Percentiles rank a stretch among this genome's conserved stretches.
Conservation (phyloP, 2,329 filamentous ascomycete genomes). For the Cordyceps cicadae region DNA sequence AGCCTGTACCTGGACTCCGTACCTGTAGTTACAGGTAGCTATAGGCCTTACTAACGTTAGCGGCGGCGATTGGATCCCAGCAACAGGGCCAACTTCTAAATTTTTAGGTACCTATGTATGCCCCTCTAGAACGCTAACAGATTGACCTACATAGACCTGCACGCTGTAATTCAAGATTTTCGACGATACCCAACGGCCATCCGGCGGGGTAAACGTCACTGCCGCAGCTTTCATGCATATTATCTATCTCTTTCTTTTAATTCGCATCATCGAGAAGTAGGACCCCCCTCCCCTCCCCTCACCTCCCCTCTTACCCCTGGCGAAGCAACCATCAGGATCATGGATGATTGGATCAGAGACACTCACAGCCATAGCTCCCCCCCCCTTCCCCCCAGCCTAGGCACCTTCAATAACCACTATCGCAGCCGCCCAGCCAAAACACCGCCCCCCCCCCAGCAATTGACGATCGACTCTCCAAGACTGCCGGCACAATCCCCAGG, state of each 20-base stretch:
- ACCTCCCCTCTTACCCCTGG: too few relatives aligned
- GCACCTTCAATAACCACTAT: neutral
- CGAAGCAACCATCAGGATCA: too few relatives aligned
- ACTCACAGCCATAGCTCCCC: too few relatives aligned
- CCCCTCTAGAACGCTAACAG: neutral
- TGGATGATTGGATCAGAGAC: slow-evolving; percentile 1
- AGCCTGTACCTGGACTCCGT: too few relatives aligned
- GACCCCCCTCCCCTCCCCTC: neutral
- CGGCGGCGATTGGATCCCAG: too few relatives aligned
- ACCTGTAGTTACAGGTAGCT: too few relatives aligned
- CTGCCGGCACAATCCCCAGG: neutral
- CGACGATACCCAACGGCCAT: neutral
- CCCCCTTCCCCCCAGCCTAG: too few relatives aligned
- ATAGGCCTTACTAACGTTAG: too few relatives aligned
- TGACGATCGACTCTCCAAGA: neutral
- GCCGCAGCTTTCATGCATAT: neutral
- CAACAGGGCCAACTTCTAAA: too few relatives aligned
- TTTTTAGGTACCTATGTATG: too few relatives aligned
- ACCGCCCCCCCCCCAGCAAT: neutral
- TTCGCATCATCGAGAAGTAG: neutral
- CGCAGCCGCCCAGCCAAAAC: neutral
- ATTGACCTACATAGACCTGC: neutral
- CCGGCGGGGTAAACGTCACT: neutral
- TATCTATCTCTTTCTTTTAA: neutral
- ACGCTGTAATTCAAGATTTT: neutral